A percentile compares a stretch with the other conserved stretches of the same genome.
These are phyloP conservation scores for Rhodomyrtus tomentosa DNA, from an alignment of 345 rosid species.

Conservation along the genomic window DNA sequence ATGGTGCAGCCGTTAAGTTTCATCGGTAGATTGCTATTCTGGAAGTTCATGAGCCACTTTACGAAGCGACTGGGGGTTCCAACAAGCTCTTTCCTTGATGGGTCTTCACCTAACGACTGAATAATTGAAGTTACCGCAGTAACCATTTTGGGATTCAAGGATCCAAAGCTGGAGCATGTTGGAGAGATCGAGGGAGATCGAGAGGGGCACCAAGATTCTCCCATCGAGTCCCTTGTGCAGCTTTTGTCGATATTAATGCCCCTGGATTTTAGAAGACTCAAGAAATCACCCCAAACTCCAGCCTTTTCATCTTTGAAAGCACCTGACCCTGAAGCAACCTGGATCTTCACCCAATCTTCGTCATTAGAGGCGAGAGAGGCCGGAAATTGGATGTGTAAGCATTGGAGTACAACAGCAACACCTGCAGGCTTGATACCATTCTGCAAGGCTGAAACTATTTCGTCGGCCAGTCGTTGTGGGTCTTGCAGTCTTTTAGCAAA, in stretches of 20 bases:
- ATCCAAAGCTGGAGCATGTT: conserved; percentile 18
- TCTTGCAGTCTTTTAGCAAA: conserved; percentile 82
- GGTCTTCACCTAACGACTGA: conserved; percentile 80
- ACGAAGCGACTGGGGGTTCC: conserved; percentile 69
- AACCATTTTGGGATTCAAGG: conserved; percentile 43
- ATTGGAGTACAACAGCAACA: conserved; percentile 77
- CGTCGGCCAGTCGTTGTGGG: conserved; percentile 73
- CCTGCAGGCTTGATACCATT: conserved; percentile 74
- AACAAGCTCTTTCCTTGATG: conserved; percentile 68
- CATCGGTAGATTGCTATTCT: conserved; percentile 47
- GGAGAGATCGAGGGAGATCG: conserved; percentile 18
- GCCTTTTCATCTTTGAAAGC: conserved; percentile 53
- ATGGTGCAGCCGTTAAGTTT: conserved; percentile 37
- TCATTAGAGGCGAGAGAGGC: conserved; percentile 32
- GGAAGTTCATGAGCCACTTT: conserved; percentile 81
- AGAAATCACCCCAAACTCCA: conserved; percentile 58
- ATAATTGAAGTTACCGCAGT: conserved; percentile 62
- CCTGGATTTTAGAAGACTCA: conserved; percentile 46
- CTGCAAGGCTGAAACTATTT: conserved; percentile 70
- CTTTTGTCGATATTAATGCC: conserved; percentile 31
- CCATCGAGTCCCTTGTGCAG: conserved; percentile 5
- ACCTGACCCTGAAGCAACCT: conserved; percentile 65
- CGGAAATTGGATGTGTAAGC: conserved; percentile 74
- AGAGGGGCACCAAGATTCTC: conserved; percentile 66
- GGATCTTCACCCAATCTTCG: conserved; percentile 39